A percentile compares a stretch with the other conserved stretches of the same genome.
Conservation (phyloP, 257 asterid genomes). For the Fraxinus excelsior region DNA sequence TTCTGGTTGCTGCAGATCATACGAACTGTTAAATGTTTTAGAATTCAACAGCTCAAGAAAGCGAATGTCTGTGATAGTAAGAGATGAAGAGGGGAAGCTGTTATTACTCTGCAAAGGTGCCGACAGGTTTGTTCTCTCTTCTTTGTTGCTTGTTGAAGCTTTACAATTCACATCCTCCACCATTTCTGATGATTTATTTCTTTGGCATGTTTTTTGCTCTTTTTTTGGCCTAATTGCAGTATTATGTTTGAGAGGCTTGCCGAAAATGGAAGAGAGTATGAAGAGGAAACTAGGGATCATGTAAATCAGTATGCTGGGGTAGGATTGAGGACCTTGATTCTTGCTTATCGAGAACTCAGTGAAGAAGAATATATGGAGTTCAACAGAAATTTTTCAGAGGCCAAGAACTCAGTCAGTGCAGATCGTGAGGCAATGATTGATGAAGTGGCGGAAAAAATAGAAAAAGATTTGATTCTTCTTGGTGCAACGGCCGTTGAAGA, state of each 20-base stretch:
- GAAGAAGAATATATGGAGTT: conserved; percentile 65
- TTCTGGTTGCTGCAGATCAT: conserved; percentile 57
- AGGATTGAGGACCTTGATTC: conserved; percentile 85
- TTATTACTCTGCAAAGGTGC: conserved; percentile 90
- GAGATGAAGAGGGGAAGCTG: conserved; percentile 71
- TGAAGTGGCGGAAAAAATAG: conserved; percentile 67
- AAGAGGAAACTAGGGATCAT: conserved; percentile 67
- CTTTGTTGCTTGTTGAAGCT: conserved; percentile 7
- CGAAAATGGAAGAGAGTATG: conserved; percentile 52
- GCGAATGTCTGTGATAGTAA: conserved; percentile 90
- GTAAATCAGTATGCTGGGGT: conserved; percentile 86
- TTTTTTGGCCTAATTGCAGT: conserved; percentile 38
- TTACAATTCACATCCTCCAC: background rate
- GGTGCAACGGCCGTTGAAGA: conserved; percentile 99
- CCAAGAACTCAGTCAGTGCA: conserved; percentile 73
- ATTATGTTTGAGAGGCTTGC: conserved; percentile 85
- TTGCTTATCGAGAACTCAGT: conserved; percentile 74
- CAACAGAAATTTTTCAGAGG: conserved; percentile 54
- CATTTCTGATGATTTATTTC: background rate
- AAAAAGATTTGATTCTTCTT: conserved; percentile 78
- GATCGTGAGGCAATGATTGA: conserved; percentile 78
- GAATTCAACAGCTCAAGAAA: conserved; percentile 85
- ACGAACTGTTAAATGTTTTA: conserved; percentile 64
- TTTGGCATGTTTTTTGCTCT: background rate
- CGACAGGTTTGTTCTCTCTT: conserved; percentile 65